phyloP scores from a whole-genome alignment of 2,329 filamentous ascomycete genomes.

The Lasiodiplodia theobromae region DNA sequence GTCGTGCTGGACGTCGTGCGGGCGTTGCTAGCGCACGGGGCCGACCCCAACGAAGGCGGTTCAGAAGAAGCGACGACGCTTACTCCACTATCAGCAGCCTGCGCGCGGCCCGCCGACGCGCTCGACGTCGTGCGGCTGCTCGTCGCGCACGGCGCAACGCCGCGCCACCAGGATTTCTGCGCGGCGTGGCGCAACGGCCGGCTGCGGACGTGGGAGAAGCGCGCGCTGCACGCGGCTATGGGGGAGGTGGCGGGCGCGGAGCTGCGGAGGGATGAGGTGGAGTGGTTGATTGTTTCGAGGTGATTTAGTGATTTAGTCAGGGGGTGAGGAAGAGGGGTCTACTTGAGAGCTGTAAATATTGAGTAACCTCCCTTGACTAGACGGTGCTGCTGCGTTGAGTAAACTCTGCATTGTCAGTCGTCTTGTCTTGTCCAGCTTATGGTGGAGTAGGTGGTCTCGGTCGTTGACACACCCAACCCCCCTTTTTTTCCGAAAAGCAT shows the following conservation, averaged over 20 bases:
- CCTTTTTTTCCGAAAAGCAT: too few species aligned
- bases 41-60: neutral
- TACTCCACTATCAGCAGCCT: neutral
- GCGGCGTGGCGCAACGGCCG: constrained; percentile 5
- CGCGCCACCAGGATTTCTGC: neutral
- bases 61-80: too few species aligned
- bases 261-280: constrained; percentile 3
- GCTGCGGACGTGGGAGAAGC: neutral
- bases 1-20: neutral
- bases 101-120: neutral
- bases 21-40: neutral
- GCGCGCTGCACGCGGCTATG: neutral
- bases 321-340: too few species aligned
- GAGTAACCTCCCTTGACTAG: too few species aligned
- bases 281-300: constrained; percentile 13
- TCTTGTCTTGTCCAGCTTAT: too few species aligned
- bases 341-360: too few species aligned
- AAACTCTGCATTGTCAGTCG: too few species aligned
- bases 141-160: neutral
- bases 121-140: neutral
- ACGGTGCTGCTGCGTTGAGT: too few species aligned
- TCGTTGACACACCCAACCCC: too few species aligned
- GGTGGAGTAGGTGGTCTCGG: too few species aligned
- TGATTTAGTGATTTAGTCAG: too few species aligned
- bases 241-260: neutral